These are phyloP conservation scores for Globisporangium lucens DNA, from an alignment of 352 stramenopile species.

Conservation along the genomic window DNA sequence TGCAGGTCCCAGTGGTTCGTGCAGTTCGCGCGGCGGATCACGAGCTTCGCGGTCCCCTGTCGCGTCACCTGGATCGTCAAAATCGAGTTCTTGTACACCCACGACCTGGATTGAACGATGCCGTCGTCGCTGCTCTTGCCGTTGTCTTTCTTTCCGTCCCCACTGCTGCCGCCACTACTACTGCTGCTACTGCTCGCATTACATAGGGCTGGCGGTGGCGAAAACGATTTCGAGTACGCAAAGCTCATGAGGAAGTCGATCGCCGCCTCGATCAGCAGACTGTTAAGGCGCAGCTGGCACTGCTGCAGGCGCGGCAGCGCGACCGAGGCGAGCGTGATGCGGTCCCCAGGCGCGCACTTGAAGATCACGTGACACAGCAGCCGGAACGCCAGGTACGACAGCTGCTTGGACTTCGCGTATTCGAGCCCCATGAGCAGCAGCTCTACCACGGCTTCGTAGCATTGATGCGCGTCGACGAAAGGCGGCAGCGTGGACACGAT, in stretches of 20 bases:
- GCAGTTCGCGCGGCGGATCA: slow-evolving; percentile 50
- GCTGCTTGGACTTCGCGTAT: slow-evolving; percentile 49
- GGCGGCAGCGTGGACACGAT: slow-evolving; percentile 27
- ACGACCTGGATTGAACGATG: slow-evolving; percentile 29
- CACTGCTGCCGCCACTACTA: neutral
- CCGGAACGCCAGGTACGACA: slow-evolving; percentile 61
- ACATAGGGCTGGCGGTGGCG: slow-evolving; percentile 34
- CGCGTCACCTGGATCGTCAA: slow-evolving; percentile 44
- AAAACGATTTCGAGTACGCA: slow-evolving; percentile 49
- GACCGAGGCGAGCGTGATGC: slow-evolving; percentile 38
- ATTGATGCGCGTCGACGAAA: slow-evolving; percentile 5
- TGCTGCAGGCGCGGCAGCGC: slow-evolving; percentile 59
- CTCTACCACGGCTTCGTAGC: slow-evolving; percentile 36
- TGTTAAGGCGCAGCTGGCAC: slow-evolving; percentile 31
- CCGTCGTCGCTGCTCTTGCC: neutral
- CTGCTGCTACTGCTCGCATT: slow-evolving; percentile 2
- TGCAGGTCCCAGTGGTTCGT: slow-evolving; percentile 48
- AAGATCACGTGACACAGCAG: slow-evolving; percentile 65
- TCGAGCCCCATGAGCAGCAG: slow-evolving; percentile 57
- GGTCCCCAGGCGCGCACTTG: slow-evolving; percentile 35
- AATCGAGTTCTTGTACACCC: slow-evolving; percentile 52
- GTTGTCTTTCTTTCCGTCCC: slow-evolving; percentile 7
- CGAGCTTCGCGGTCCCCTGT: slow-evolving; percentile 28
- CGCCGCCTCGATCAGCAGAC: slow-evolving; percentile 53
- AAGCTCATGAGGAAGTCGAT: slow-evolving; percentile 82